These are phyloP conservation scores for Ceratocystis huliohia DNA, from an alignment of 2,329 filamentous ascomycete genomes.

Conservation along the genomic window DNA sequence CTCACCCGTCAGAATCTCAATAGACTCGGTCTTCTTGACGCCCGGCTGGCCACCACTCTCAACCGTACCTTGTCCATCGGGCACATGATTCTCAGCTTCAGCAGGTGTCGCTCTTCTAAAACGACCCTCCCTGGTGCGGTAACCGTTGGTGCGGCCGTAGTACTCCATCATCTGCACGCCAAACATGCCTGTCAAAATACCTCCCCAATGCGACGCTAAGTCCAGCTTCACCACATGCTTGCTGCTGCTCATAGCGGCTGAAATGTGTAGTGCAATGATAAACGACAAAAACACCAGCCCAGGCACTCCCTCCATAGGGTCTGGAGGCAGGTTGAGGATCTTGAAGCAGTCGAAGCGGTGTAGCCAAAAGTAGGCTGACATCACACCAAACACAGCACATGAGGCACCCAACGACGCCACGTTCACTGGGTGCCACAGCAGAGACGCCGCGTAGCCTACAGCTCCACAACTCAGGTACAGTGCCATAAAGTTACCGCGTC, in stretches of 20 bases:
- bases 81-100: background rate
- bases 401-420: slow-evolving; percentile 53
- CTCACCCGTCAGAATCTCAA: slow-evolving; percentile 21
- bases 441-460: slow-evolving; percentile 45
- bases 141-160: slow-evolving; percentile 16
- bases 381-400: slow-evolving; percentile 48
- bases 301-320: slow-evolving; percentile 39
- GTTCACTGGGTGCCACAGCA: slow-evolving; percentile 38
- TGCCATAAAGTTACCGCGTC: slow-evolving; percentile 55
- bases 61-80: background rate
- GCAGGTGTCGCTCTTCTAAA: slow-evolving; percentile 12
- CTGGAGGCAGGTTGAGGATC: slow-evolving; percentile 44
- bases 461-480: slow-evolving; percentile 49
- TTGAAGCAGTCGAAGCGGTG: slow-evolving; percentile 45
- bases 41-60: background rate
- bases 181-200: slow-evolving; percentile 36
- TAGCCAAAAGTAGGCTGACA: slow-evolving; percentile 49
- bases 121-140: slow-evolving; percentile 16
- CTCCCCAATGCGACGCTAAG: slow-evolving; percentile 41
- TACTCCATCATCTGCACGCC: slow-evolving; percentile 30
- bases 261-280: slow-evolving; percentile 38
- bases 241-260: slow-evolving; percentile 34
- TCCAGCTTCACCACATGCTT: slow-evolving; percentile 39
- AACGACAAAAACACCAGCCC: slow-evolving; percentile 43
- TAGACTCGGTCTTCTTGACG: slow-evolving; percentile 15